phyloP scores from a whole-genome alignment of 2,329 filamentous ascomycete species.

The Xylaria sp. region DNA sequence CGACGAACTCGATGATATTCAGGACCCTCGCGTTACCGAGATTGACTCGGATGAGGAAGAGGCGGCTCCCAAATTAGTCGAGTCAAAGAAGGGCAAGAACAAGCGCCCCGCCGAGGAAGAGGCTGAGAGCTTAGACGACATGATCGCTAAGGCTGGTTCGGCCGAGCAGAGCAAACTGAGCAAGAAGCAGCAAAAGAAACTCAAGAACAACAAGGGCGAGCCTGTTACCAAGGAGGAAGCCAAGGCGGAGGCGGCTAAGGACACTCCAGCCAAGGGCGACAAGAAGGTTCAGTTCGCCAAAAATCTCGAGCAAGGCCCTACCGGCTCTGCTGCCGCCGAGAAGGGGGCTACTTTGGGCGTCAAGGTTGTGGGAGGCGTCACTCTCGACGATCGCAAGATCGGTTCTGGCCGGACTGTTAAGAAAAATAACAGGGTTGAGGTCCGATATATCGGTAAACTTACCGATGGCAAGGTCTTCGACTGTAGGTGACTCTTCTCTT shows the following conservation, averaged over 20 bases:
- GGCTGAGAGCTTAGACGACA: slow-evolving; percentile 77
- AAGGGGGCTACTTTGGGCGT: slow-evolving; percentile 70
- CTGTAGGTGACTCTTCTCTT: slow-evolving; percentile 64
- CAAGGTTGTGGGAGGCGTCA: slow-evolving; percentile 88
- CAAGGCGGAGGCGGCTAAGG: slow-evolving; percentile 65
- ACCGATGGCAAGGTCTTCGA: slow-evolving; percentile 95
- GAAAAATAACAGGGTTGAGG: slow-evolving; percentile 88
- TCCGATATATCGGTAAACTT: slow-evolving; percentile 98
- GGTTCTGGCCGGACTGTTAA: slow-evolving; percentile 87
- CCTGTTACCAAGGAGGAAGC: slow-evolving; percentile 72
- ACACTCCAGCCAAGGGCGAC: slow-evolving; percentile 65
- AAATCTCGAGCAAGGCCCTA: slow-evolving; percentile 97
- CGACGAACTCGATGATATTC: slow-evolving; percentile 81
- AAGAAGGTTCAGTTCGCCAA: slow-evolving; percentile 99
- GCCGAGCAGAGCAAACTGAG: slow-evolving; percentile 78
- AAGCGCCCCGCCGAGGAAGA: slow-evolving; percentile 87
- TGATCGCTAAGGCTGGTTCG: slow-evolving; percentile 79
- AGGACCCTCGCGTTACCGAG: slow-evolving; percentile 85
- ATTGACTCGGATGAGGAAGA: slow-evolving; percentile 82
- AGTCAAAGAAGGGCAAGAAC: slow-evolving; percentile 81
- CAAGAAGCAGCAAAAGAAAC: slow-evolving; percentile 98
- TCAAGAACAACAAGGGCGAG: slow-evolving; percentile 98
- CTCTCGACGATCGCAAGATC: slow-evolving; percentile 93
- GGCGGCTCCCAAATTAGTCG: slow-evolving; percentile 71
- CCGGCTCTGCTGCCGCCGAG: slow-evolving; percentile 68